Evolutionary conservation across 2,329 filamentous ascomycete species (phyloP).

Genomic region (Aureobasidium sp.): DNA sequence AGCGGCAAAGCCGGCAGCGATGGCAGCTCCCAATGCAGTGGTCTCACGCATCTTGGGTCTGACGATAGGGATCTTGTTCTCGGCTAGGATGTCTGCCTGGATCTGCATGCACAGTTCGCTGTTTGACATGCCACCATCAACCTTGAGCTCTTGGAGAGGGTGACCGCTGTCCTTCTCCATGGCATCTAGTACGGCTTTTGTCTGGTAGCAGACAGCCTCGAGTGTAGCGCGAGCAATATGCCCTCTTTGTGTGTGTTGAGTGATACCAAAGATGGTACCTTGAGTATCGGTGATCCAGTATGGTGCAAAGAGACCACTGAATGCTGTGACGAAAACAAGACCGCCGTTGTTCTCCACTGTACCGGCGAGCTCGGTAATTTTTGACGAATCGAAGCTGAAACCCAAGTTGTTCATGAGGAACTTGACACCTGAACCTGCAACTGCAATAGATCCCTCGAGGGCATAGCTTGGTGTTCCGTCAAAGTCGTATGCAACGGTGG

Average conservation of each 20-base stretch:
- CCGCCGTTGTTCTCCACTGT: constrained; percentile 70
- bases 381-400: constrained; percentile 54
- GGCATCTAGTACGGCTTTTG: constrained; percentile 80
- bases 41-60: constrained; percentile 85
- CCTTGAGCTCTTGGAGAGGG: constrained; percentile 64
- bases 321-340: constrained; percentile 79
- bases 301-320: constrained; percentile 82
- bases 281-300: constrained; percentile 94
- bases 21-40: constrained; percentile 78
- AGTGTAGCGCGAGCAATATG: constrained; percentile 85
- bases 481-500: constrained; percentile 84
- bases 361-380: constrained; percentile 56
- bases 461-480: constrained; percentile 64
- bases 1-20: constrained; percentile 78
- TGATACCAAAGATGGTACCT: constrained; percentile 59
- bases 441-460: constrained; percentile 71
- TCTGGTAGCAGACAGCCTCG: constrained; percentile 88
- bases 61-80: constrained; percentile 60
- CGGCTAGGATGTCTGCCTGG: constrained; percentile 72
- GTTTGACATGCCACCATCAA: constrained; percentile 85
- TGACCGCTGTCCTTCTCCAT: constrained; percentile 83
- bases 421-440: constrained; percentile 66
- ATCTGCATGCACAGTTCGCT: constrained; percentile 86
- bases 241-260: constrained; percentile 67
- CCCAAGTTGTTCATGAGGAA: constrained; percentile 48